Base-by-base conservation (phyloP, 805 yeast genomes). In the Yueomyces sinensis region DNA sequence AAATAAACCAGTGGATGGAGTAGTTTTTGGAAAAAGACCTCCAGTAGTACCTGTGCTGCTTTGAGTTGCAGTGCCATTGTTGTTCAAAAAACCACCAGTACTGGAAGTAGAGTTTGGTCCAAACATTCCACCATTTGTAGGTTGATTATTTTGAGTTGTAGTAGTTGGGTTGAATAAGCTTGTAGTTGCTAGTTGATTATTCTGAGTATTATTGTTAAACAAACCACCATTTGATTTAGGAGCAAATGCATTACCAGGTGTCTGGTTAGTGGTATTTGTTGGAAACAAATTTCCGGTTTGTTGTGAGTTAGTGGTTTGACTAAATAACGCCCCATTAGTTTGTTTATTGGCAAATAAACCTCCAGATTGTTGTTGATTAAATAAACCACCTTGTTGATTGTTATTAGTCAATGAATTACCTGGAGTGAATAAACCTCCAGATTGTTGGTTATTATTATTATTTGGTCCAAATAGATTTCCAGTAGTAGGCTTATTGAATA, bases 1-100 rank as follows among this genome's bases (percentile, higher is more conserved):
- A 46, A 66, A 65, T 16, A 66, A 37, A 28, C 71, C 69, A 22
- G 61, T 49, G 17, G 59, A 28, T 24, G 52, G 32, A 28, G 24
- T 11, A 20, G 24, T 7, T 20, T 20, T 20, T 7, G 24, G 24
- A 20, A 7, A 7, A 20, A 31, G 9, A 17, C 37, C 37, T 11
- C 37, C 37, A 9, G 27, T 18, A 14, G 44, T 34, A 35, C 32
- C 36, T 36, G 40, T 47, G 17, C 37, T 17, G 32, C 16, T 29
- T 9, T 33, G 31, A 16, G 36, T 17, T 14, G 25, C 23, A 31
- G 27, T 32, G 19, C 41, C 39, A 14, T 42, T 44, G 11, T 20
- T 20, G 7, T 7, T 7, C 7, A 20, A 20, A 7, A 20, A 20
- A 11, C 24, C 27, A 17, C 44, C 37, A 30, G 38, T 39, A 11